Percentiles rank a stretch among this genome's conserved stretches.
Conservation (phyloP, 164 flowering plant genomes). For the Protea cynaroides region DNA sequence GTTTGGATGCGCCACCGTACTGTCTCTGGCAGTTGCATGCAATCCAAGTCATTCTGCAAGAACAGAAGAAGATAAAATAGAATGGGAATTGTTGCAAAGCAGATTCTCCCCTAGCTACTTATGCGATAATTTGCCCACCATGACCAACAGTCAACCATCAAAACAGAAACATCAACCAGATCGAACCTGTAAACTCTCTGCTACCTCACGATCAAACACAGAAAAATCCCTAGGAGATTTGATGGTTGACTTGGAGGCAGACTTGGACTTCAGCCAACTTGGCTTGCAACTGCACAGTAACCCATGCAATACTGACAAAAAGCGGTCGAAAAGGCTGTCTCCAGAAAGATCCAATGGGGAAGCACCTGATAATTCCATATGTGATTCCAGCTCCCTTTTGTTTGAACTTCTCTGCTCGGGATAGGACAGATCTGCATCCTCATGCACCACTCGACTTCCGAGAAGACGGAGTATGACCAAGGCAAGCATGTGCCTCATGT, state of each 20-base stretch:
- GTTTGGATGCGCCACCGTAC: constrained; percentile 87
- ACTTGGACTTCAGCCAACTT: constrained; percentile 70
- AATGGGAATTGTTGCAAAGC: not conserved
- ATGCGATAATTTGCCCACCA: not conserved
- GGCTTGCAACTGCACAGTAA: constrained; percentile 73
- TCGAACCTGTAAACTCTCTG: constrained; percentile 84
- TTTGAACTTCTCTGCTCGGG: constrained; percentile 21
- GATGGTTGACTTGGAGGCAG: constrained; percentile 35
- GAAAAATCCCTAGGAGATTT: constrained; percentile 49
- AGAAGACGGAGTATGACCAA: constrained; percentile 83
- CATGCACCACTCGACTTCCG: constrained; percentile 81
- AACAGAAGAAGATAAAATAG: not conserved
- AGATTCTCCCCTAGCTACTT: not conserved
- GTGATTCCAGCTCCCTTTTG: constrained; percentile 41
- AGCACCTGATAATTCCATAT: constrained; percentile 30
- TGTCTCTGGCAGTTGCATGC: constrained; percentile 76
- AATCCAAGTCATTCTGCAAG: constrained; percentile 78
- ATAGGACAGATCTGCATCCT: constrained; percentile 49
- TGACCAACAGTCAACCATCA: not conserved
- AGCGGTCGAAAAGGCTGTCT: constrained; percentile 68
- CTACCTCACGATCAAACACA: constrained; percentile 61
- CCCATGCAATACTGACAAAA: constrained; percentile 78
- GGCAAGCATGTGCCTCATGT: constrained; percentile 82
- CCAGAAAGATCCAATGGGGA: constrained; percentile 35
- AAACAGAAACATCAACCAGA: not conserved